Evolutionary conservation across 495 filamentous ascomycete genomes (phyloP).

Genomic region (Xanthoparmelia taractica): DNA sequence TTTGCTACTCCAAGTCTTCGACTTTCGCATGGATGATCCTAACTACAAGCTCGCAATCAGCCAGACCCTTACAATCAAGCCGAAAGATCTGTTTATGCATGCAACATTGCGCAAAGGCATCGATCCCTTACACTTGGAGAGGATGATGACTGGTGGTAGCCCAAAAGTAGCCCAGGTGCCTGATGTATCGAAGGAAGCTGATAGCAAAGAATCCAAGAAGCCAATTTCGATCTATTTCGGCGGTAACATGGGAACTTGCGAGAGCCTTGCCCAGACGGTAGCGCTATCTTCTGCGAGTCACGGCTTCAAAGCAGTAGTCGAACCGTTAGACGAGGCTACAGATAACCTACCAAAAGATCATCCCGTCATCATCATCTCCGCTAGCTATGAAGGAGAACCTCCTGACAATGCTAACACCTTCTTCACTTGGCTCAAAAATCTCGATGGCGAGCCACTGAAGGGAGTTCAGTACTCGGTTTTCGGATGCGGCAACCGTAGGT

Average conservation of each 20-base stretch:
- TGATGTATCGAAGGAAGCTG: background rate
- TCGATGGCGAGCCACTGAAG: conserved; percentile 44
- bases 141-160: conserved; percentile 36
- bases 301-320: conserved; percentile 51
- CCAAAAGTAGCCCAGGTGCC: background rate
- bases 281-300: conserved; percentile 50
- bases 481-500: conserved; percentile 49
- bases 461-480: conserved; percentile 58
- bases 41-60: conserved; percentile 52
- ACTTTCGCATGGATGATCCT: conserved; percentile 51
- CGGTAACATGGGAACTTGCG: conserved; percentile 69
- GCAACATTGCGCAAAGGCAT: conserved; percentile 53
- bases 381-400: conserved; percentile 68
- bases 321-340: conserved; percentile 53
- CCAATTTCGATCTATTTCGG: conserved; percentile 63
- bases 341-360: conserved; percentile 52
- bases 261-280: conserved; percentile 56
- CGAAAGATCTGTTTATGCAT: conserved; percentile 62
- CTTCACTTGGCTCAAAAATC: conserved; percentile 52
- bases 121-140: conserved; percentile 50
- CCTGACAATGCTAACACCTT: conserved; percentile 68
- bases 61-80: conserved; percentile 70
- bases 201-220: conserved; percentile 29
- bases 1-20: conserved; percentile 52
- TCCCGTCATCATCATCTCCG: conserved; percentile 59